Conservation (phyloP, 805 yeast species). For the Cyberlindnera mycetangii region DNA sequence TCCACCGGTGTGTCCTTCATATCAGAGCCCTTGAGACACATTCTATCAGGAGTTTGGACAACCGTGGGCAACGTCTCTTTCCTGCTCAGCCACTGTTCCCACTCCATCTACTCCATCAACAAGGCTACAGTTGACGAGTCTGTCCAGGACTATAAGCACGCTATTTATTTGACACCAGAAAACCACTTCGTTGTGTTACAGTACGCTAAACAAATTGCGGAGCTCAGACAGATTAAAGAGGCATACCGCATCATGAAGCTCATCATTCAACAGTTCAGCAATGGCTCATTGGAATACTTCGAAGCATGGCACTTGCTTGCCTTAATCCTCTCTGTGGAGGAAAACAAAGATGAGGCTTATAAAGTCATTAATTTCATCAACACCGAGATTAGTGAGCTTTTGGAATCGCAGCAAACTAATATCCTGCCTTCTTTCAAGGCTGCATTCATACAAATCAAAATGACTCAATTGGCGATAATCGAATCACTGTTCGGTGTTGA, state of each 20-base stretch:
- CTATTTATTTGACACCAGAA: slow-evolving; percentile 17
- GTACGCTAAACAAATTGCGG: slow-evolving; percentile 49
- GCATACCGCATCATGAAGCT: slow-evolving; percentile 46
- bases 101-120: slow-evolving; percentile 10
- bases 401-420: slow-evolving; percentile 8
- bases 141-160: slow-evolving; percentile 14
- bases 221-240: slow-evolving; percentile 38
- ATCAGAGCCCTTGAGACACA: slow-evolving; percentile 2
- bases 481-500: slow-evolving; percentile 58
- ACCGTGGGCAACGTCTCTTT: slow-evolving; percentile 16
- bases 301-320: slow-evolving; percentile 67
- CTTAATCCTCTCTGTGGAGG: slow-evolving; percentile 59
- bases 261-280: slow-evolving; percentile 33
- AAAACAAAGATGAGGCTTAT: slow-evolving; percentile 52
- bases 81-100: slow-evolving; percentile 9
- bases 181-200: slow-evolving; percentile 29
- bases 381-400: slow-evolving; percentile 38
- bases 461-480: slow-evolving; percentile 70
- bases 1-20: neutral
- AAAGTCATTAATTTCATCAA: slow-evolving; percentile 53
- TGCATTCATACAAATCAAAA: slow-evolving; percentile 59
- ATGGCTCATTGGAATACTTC: slow-evolving; percentile 42
- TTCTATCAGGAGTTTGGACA: slow-evolving; percentile 17
- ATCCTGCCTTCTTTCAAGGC: slow-evolving; percentile 10
- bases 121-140: neutral